phyloP scores from a whole-genome alignment of 352 stramenopile genomes.

The Pythium apleroticum region DNA sequence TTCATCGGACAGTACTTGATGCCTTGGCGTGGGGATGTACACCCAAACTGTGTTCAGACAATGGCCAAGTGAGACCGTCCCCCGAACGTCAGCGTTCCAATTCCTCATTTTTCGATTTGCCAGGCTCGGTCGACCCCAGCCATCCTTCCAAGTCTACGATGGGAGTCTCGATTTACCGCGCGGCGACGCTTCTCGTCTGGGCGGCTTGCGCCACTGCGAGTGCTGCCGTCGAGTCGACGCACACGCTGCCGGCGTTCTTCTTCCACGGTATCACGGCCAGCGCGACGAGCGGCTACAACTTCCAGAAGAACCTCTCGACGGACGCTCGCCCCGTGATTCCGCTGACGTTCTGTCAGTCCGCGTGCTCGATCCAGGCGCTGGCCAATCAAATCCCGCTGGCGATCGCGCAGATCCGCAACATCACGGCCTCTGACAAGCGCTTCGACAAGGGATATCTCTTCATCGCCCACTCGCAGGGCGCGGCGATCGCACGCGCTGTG shows the following conservation, averaged over 20 bases:
- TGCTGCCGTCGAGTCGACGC: not conserved
- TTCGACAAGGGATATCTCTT: constrained; percentile 52
- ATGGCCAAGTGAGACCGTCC: no score
- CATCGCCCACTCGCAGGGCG: constrained; percentile 48
- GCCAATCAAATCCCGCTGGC: constrained; percentile 36
- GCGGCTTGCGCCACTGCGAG: not conserved
- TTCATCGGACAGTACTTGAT: no score
- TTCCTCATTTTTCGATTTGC: not conserved
- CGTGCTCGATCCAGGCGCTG: constrained; percentile 34
- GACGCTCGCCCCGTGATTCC: constrained; percentile 35
- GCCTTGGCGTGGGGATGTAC: no score
- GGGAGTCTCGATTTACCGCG: not conserved
- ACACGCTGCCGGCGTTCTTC: constrained; percentile 43
- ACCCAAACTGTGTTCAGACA: no score
- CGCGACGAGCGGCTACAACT: constrained; percentile 26
- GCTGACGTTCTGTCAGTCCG: constrained; percentile 37
- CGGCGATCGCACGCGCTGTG: constrained; percentile 36
- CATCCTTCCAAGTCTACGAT: not conserved
- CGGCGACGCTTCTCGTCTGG: not conserved
- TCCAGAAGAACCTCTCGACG: constrained; percentile 39
- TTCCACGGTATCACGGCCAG: constrained; percentile 47
- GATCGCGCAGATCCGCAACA: constrained; percentile 39
- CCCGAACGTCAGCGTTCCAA: no score
- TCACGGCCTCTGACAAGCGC: constrained; percentile 31
- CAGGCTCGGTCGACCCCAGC: no score